These are phyloP conservation scores for Aspergillus fijiensis DNA, from an alignment of 2,329 filamentous ascomycete species.

Conservation along the genomic window DNA sequence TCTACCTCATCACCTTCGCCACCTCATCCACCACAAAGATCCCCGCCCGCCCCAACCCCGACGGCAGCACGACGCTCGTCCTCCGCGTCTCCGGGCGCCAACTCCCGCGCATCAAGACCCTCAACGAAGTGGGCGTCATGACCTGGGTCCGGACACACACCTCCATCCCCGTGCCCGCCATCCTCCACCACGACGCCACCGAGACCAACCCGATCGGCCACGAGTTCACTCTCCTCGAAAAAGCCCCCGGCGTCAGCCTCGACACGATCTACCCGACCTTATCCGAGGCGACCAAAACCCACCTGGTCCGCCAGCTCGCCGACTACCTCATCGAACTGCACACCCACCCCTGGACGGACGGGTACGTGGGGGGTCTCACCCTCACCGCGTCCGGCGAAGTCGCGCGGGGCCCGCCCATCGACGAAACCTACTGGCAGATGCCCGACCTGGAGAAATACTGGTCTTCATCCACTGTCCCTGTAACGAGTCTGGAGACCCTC, in stretches of 20 bases:
- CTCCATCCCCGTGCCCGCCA: constrained; percentile 34
- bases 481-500: background rate
- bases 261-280: background rate
- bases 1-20: constrained; percentile 3
- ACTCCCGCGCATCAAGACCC: constrained; percentile 38
- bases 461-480: background rate
- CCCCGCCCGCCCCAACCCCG: background rate
- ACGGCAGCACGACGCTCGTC: constrained; percentile 14
- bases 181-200: constrained; percentile 30
- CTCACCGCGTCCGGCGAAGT: constrained; percentile 18
- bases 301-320: background rate
- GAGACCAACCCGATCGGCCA: constrained; percentile 30
- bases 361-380: background rate
- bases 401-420: constrained; percentile 29
- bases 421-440: constrained; percentile 40
- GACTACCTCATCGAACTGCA: constrained; percentile 1
- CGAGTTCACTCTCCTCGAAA: constrained; percentile 37
- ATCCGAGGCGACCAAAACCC: background rate
- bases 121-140: constrained; percentile 40
- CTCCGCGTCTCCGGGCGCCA: constrained; percentile 40
- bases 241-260: constrained; percentile 7
- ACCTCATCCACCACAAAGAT: background rate
- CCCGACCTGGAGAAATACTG: constrained; percentile 33
- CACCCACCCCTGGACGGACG: background rate
- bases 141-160: constrained; percentile 35